Evolutionary conservation across 495 filamentous ascomycete genomes (phyloP).

Genomic region (Penicilliopsis zonata): DNA sequence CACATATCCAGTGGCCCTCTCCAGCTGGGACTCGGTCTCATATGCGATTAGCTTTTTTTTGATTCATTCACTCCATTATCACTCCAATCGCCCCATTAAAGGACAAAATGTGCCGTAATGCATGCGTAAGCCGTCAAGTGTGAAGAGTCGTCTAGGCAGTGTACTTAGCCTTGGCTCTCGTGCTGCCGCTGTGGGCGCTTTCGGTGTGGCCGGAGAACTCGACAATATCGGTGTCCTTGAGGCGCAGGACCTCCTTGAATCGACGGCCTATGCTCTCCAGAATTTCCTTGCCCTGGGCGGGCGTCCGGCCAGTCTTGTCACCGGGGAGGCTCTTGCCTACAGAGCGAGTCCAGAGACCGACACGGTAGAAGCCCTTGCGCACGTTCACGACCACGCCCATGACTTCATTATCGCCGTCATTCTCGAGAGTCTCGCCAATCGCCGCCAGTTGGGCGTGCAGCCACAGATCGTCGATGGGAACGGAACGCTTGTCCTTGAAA

Average conservation of each 20-base stretch:
- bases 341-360: conserved; percentile 86
- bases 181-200: conserved; percentile 82
- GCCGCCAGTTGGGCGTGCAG: conserved; percentile 91
- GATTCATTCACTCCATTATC: not conserved
- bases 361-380: conserved; percentile 92
- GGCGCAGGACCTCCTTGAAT: conserved; percentile 82
- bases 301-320: conserved; percentile 57
- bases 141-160: conserved; percentile 42
- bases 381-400: conserved; percentile 99
- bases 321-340: conserved; percentile 70
- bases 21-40: not conserved
- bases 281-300: conserved; percentile 72
- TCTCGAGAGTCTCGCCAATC: conserved; percentile 96
- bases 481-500: conserved; percentile 85
- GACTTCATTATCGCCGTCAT: conserved; percentile 80
- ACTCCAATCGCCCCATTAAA: not conserved
- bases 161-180: conserved; percentile 89
- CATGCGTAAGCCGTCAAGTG: not conserved
- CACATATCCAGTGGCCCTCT: conserved; percentile 2
- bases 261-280: conserved; percentile 70
- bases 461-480: conserved; percentile 93
- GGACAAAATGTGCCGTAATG: not conserved
- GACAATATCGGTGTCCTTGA: conserved; percentile 61
- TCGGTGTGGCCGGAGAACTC: conserved; percentile 98
- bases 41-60: conserved; percentile 1